Percentiles rank a stretch among this genome's conserved stretches.
phyloP scores from a whole-genome alignment of 1,284 basidiomycete genomes.

The Fomitopsis pinicola region DNA sequence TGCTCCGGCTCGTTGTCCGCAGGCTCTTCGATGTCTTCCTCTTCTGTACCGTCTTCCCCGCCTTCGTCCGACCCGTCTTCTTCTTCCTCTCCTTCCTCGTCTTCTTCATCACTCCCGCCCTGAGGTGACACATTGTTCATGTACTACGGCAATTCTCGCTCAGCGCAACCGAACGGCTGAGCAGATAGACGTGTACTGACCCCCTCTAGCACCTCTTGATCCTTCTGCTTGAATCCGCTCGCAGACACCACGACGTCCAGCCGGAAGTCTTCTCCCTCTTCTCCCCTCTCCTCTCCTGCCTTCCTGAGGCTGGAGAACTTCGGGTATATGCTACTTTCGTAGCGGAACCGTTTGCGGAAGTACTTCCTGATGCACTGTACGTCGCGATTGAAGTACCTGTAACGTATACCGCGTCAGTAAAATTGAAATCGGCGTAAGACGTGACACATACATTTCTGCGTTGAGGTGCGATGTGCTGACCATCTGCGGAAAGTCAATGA shows the following conservation, averaged over 20 bases:
- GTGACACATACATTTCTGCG: slow-evolving; percentile 80
- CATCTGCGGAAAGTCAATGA: slow-evolving; percentile 99
- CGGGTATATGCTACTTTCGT: slow-evolving; percentile 88
- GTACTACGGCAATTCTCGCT: slow-evolving; percentile 40
- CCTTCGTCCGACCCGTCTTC: slow-evolving; percentile 16
- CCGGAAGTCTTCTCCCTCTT: slow-evolving; percentile 49
- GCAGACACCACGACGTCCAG: slow-evolving; percentile 90
- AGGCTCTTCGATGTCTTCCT: no score
- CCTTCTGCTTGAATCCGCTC: slow-evolving; percentile 84
- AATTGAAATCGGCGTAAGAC: background rate
- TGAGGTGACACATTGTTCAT: slow-evolving; percentile 54
- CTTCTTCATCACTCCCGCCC: slow-evolving; percentile 29
- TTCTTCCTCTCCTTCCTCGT: slow-evolving; percentile 24
- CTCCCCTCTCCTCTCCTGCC: slow-evolving; percentile 35
- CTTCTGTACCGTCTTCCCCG: background rate
- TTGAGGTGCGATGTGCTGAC: slow-evolving; percentile 96
- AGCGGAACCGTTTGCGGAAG: slow-evolving; percentile 89
- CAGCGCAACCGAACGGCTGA: slow-evolving; percentile 8
- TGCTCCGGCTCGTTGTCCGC: no score
- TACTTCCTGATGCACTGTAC: slow-evolving; percentile 95
- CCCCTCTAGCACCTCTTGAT: slow-evolving; percentile 81
- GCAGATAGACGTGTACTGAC: slow-evolving; percentile 37
- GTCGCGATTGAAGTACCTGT: slow-evolving; percentile 97
- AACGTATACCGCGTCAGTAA: background rate
- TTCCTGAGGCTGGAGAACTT: slow-evolving; percentile 67